phyloP scores from a whole-genome alignment of 2,329 filamentous ascomycete genomes.

The Neonectria neomacrospora region DNA sequence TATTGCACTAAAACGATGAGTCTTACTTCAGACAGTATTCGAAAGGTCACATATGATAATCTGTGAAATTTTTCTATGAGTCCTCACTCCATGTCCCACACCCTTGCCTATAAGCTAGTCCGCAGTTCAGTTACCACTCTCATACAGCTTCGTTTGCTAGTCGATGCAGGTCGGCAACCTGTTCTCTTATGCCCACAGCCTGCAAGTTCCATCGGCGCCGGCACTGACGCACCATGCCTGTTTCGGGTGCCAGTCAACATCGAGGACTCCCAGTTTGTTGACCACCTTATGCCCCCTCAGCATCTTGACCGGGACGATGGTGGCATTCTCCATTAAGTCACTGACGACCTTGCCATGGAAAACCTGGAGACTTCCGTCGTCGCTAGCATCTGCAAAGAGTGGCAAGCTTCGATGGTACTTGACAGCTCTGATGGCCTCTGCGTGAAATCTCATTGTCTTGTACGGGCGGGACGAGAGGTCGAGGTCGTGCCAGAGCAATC shows the following conservation, averaged over 20 bases:
- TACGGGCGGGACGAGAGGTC: slow-evolving; percentile 91
- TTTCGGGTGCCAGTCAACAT: slow-evolving; percentile 93
- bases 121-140: neutral
- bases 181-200: slow-evolving; percentile 74
- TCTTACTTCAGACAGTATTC: no score
- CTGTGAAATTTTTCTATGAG: slow-evolving; percentile 2
- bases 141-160: neutral
- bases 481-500: slow-evolving; percentile 95
- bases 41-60: no score
- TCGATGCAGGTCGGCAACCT: neutral
- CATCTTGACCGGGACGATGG: slow-evolving; percentile 95
- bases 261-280: slow-evolving; percentile 87
- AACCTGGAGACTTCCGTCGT: slow-evolving; percentile 93
- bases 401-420: slow-evolving; percentile 85
- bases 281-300: slow-evolving; percentile 89
- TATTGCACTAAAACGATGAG: no score
- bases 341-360: slow-evolving; percentile 97
- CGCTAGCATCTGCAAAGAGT: slow-evolving; percentile 92
- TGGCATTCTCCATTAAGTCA: slow-evolving; percentile 95
- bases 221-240: slow-evolving; percentile 96
- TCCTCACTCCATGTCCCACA: slow-evolving; percentile 17
- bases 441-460: slow-evolving; percentile 96
- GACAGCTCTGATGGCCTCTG: slow-evolving; percentile 89
- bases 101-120: neutral
- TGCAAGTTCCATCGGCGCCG: slow-evolving; percentile 91